Evolutionary conservation across 106 monocot genomes (phyloP).

Genomic region (Xerophyta viscosa): DNA sequence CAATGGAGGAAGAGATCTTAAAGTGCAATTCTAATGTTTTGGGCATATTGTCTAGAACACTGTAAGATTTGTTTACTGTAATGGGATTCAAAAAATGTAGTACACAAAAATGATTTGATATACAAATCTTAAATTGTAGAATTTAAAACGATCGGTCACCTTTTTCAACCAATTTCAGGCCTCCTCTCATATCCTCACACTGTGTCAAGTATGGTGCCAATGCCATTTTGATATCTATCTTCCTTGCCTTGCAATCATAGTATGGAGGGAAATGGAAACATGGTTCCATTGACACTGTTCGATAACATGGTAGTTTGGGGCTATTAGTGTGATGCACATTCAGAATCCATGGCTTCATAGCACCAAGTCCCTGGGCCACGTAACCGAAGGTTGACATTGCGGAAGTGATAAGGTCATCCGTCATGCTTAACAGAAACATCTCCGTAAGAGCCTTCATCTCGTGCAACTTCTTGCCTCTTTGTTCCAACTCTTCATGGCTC

Average conservation of each 20-base stretch:
- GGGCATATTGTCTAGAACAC: no score
- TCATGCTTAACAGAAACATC: conserved; percentile 54
- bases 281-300: conserved; percentile 38
- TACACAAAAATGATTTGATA: no score
- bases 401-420: conserved; percentile 46
- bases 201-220: neutral
- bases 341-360: conserved; percentile 9
- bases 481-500: conserved; percentile 52
- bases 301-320: conserved; percentile 5
- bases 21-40: no score
- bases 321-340: conserved; percentile 13
- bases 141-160: no score
- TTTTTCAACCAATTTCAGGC: neutral
- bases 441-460: conserved; percentile 69
- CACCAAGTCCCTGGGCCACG: conserved; percentile 54
- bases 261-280: conserved; percentile 17
- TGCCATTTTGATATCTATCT: neutral
- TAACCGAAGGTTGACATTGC: conserved; percentile 76
- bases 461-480: conserved; percentile 40
- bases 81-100: no score
- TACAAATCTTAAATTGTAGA: no score
- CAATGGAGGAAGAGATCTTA: no score
- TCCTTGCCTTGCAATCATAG: neutral
- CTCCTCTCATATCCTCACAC: neutral
- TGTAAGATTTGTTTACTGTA: no score